Base-by-base conservation (phyloP, 1,284 basidiomycete genomes). In the Paramarasmius palmivorus region DNA sequence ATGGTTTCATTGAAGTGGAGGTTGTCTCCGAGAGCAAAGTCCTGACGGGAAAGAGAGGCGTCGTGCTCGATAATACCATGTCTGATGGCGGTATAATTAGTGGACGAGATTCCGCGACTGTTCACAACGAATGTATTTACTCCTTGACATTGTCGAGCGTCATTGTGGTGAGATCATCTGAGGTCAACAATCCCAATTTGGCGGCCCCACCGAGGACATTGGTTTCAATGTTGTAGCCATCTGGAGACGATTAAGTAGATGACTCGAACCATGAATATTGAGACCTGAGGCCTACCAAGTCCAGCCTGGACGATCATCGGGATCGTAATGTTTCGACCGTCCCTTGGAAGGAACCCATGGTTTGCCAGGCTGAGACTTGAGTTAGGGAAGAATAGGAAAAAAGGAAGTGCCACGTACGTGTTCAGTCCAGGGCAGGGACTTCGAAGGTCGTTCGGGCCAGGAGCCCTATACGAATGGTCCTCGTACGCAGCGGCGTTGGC, bases 1-100 rank as follows among this genome's bases (percentile, higher is more conserved):
- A 49, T 49, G 9, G 47, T 37, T 23, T 49, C 35, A 52, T 62
- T 60, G 59, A 63, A 63, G 26, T 56, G 49, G 37, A 59, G 47
- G 40, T 59, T 62, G 44, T 61, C 58, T 3, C 61, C 59, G 34
- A 53, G 41, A 17, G 49, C 49, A 36, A 34, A 46, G 47, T 63
- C 62, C 5, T 36, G 41, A 32, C 62, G 58, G 32, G 63, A 61
- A 41, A 61, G 25, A n/a, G 61, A 63, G 19, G 57, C 61, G 52
- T 64, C 61, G 50, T 61, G 60, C 49, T 64, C 61, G n/a, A 62
- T 55, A 36, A 54, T 53, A 8, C 53, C 56, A 52, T 64, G 63
- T 0, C 61, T 63, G n/a, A n/a, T 8, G 3, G 40, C 19, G 10
- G 25, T 41, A 20, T 19, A 15, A 34, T 17, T 14, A 8, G 42